phyloP scores from a whole-genome alignment of 768 basidiomycete genomes.

The Lactarius vividus region DNA sequence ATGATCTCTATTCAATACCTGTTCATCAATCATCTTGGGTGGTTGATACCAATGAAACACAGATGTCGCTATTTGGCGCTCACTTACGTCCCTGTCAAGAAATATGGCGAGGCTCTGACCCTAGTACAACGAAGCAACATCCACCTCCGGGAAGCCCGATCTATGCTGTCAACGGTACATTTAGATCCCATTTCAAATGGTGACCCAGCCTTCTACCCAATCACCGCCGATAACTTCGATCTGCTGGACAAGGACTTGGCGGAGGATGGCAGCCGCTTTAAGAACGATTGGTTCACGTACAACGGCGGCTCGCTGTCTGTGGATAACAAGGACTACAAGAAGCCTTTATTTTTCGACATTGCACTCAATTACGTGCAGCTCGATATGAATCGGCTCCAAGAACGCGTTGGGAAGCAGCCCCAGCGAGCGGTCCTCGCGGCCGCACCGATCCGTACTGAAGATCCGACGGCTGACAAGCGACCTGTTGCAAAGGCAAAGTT shows the following conservation, averaged over 20 bases:
- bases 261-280: conserved; percentile 49
- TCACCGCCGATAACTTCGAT: conserved; percentile 44
- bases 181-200: conserved; percentile 45
- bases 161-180: conserved; percentile 47
- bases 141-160: conserved; percentile 69
- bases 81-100: conserved; percentile 67
- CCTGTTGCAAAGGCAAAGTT: conserved; percentile 51
- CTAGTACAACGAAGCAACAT: conserved; percentile 70
- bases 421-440: conserved; percentile 30
- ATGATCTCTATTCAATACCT: conserved; percentile 24
- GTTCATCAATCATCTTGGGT: not conserved
- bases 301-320: conserved; percentile 58
- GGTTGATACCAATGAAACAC: conserved; percentile 10
- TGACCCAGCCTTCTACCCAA: conserved; percentile 53
- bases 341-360: conserved; percentile 91
- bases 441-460: conserved; percentile 29
- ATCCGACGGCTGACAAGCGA: conserved; percentile 45
- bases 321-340: conserved; percentile 57
- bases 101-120: conserved; percentile 68
- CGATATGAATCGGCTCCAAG: conserved; percentile 74
- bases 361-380: conserved; percentile 89
- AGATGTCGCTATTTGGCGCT: conserved; percentile 77
- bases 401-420: conserved; percentile 62
- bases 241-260: conserved; percentile 52
- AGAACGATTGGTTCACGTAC: conserved; percentile 74